These are phyloP conservation scores for Pseudonitzschia delicatissima DNA, from an alignment of 108 stramenopile species.

Conservation along the genomic window DNA sequence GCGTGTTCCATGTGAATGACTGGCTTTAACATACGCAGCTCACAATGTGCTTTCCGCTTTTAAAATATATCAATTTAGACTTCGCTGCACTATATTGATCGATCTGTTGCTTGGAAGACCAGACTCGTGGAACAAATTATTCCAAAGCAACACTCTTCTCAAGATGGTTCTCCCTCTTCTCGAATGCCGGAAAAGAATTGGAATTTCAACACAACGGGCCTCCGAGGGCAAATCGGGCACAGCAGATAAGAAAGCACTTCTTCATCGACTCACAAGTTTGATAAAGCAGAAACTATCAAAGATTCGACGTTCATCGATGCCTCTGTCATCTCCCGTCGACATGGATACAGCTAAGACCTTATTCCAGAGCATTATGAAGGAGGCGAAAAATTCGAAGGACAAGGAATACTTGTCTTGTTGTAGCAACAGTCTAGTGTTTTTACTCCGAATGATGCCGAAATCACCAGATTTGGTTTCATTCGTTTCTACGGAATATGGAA, in stretches of 20 bases:
- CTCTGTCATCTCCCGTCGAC: conserved; percentile 13
- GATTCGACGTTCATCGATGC: conserved; percentile 34
- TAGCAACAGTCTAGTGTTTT: conserved; percentile 47
- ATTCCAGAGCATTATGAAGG: conserved; percentile 29
- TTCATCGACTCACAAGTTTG: conserved; percentile 54
- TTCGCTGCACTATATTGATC: conserved; percentile 71
- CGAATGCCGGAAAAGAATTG: conserved; percentile 41
- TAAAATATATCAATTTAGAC: not conserved
- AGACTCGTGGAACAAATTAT: conserved; percentile 44
- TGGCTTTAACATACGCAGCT: no score
- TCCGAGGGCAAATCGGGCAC: conserved; percentile 31
- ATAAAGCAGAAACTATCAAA: conserved; percentile 69
- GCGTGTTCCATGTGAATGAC: not conserved
- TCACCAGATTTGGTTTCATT: conserved; percentile 29
- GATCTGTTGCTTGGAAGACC: conserved; percentile 56
- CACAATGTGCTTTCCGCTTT: not conserved
- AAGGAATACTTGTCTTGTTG: conserved; percentile 60
- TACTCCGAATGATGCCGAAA: conserved; percentile 44
- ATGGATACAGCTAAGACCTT: conserved; percentile 19
- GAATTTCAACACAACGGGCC: conserved; percentile 40
- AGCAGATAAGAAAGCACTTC: conserved; percentile 54
- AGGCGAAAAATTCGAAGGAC: conserved; percentile 38
- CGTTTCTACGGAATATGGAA: conserved; percentile 31
- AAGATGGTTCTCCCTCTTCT: conserved; percentile 56
- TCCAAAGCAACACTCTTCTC: conserved; percentile 50